Base-by-base conservation (phyloP, 176 grass and related monocot genomes). In the Oropetium thomaeum region DNA sequence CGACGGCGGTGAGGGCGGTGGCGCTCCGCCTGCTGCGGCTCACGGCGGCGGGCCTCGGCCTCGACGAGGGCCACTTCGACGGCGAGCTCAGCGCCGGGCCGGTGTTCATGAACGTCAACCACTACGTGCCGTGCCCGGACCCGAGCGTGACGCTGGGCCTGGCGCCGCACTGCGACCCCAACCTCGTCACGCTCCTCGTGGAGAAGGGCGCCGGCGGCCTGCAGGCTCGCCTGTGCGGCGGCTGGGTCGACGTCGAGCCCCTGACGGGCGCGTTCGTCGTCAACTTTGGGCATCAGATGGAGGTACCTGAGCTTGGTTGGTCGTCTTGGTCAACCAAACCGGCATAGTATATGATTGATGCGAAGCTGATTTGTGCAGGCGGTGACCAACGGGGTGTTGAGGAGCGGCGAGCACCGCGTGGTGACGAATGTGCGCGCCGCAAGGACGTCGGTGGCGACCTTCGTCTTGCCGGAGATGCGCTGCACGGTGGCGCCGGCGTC, bases 261-360 rank as follows among this genome's bases (percentile, higher is more conserved):
- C 62, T 76, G 31, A 71, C 70, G 3, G 85, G 74, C 53, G 80
- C 88, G 30, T 76, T 87, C n/a, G 71, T 84, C 55, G 49, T 91
- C 47, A 87, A 87, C 64, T 84, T 87, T 1, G 84, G 81, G 22
- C 76, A 84, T 59, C 84, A 87, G 57, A 73, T 91, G 65, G 71
- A 92, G 78, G 51, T 54, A n/a, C n/a, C n/a, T n/a, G n/a, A n/a
- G n/a, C n/a, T n/a, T n/a, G n/a, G n/a, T n/a, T n/a, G n/a, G n/a
- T n/a, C n/a, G n/a, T n/a, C n/a, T n/a, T n/a, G n/a, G n/a, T n/a
- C n/a, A n/a, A n/a, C n/a, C n/a, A n/a, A n/a, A n/a, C n/a, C n/a
- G n/a, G n/a, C n/a, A n/a, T n/a, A n/a, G n/a, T n/a, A n/a, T n/a
- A n/a, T n/a, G n/a, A n/a, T n/a, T n/a, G n/a, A n/a, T n/a, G n/a